These are phyloP conservation scores for Ogataea naganishii DNA, from an alignment of 805 yeast genomes.

Conservation along the genomic window DNA sequence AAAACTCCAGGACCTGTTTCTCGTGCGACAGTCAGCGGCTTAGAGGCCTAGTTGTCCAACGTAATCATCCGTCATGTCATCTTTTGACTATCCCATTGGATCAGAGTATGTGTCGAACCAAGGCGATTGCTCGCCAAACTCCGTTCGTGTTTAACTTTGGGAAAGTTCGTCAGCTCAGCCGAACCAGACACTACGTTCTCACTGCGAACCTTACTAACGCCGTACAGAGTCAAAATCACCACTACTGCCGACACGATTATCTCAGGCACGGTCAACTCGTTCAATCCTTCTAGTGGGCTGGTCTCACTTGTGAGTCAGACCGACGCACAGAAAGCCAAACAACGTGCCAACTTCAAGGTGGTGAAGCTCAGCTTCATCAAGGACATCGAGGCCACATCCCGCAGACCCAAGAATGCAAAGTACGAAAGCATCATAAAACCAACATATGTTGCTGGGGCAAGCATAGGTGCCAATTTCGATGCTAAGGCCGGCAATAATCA, in stretches of 20 bases:
- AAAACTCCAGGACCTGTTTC: no score
- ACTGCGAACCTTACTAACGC: no score
- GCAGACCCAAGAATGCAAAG: slow-evolving; percentile 10
- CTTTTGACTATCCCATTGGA: background rate
- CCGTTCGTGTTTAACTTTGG: background rate
- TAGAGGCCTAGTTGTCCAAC: no score
- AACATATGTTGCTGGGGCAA: slow-evolving; percentile 3
- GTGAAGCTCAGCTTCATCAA: slow-evolving; percentile 53
- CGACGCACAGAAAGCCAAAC: slow-evolving; percentile 14
- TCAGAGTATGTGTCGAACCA: no score
- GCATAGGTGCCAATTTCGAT: background rate
- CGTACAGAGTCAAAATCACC: slow-evolving; percentile 45
- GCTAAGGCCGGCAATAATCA: background rate
- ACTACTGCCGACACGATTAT: slow-evolving; percentile 50
- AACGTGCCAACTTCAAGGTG: slow-evolving; percentile 32
- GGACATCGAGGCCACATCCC: slow-evolving; percentile 25
- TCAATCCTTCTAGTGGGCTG: slow-evolving; percentile 40
- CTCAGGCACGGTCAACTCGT: slow-evolving; percentile 58
- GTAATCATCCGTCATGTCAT: background rate
- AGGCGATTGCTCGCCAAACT: background rate
- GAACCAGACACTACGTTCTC: no score
- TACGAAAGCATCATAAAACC: slow-evolving; percentile 12
- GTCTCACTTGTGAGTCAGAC: slow-evolving; percentile 26
- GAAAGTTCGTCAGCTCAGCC: no score
- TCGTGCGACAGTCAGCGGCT: no score